Conservation (phyloP, 73 alveolate genomes). For the Tetrahymena elliotti region DNA sequence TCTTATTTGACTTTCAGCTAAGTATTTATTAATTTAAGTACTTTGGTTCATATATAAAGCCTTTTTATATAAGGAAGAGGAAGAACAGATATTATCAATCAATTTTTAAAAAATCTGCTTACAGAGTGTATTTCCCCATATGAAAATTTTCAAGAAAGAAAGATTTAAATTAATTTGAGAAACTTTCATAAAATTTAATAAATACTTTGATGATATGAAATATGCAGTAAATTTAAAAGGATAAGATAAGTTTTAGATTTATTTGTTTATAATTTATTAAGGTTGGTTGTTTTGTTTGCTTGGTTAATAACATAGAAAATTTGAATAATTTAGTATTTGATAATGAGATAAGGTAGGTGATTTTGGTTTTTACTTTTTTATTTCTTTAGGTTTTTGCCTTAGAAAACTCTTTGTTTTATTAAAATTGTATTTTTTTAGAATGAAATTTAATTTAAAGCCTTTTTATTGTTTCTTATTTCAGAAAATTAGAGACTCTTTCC, state of each 20-base stretch:
- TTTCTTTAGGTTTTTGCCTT: too few relatives aligned
- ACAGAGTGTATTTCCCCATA: neutral
- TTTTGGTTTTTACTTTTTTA: neutral
- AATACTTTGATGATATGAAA: neutral
- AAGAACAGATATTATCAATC: too few relatives aligned
- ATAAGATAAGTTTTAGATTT: neutral
- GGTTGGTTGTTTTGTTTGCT: too few relatives aligned
- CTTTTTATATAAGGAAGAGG: neutral
- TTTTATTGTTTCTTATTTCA: neutral
- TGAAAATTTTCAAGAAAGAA: too few relatives aligned
- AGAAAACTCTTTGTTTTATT: neutral
- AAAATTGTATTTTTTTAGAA: neutral
- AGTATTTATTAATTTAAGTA: too few relatives aligned
- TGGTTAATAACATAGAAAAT: neutral
- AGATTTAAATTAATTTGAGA: too few relatives aligned
- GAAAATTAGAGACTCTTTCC: neutral
- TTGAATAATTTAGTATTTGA: neutral
- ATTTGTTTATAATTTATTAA: neutral
- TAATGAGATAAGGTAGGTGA: neutral
- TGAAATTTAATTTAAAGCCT: neutral
- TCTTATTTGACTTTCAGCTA: too few relatives aligned
- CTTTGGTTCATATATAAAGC: neutral
- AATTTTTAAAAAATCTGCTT: neutral
- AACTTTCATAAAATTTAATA: too few relatives aligned
- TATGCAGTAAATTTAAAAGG: neutral